Conservation (phyloP, 2,329 filamentous ascomycete genomes). For the Byssothecium circinans region DNA sequence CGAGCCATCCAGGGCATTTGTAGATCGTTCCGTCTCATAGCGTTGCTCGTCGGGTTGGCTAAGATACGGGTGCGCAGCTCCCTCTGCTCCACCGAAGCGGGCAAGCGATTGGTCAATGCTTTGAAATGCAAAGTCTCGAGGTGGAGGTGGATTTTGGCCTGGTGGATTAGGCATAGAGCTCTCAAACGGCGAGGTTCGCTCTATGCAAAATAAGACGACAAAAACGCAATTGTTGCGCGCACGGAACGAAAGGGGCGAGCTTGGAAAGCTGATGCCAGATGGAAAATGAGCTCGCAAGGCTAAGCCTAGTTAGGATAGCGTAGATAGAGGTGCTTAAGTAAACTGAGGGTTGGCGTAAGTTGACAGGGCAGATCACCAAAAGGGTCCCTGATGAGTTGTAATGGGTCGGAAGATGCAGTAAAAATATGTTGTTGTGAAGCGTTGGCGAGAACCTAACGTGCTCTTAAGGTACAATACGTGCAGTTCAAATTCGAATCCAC, state of each 20-base stretch:
- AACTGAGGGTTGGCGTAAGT: no score
- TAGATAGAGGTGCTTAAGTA: no score
- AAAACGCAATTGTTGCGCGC: constrained; percentile 7
- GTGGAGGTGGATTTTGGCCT: constrained; percentile 20
- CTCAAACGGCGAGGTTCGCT: constrained; percentile 12
- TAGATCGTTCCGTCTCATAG: constrained; percentile 29
- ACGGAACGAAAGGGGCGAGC: constrained; percentile 1
- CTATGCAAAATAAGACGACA: constrained; percentile 16
- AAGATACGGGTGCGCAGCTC: constrained; percentile 20
- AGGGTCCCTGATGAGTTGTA: no score
- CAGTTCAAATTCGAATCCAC: no score
- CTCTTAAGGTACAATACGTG: no score
- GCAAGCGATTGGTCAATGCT: constrained; percentile 37
- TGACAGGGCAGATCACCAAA: no score
- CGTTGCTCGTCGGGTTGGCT: constrained; percentile 22
- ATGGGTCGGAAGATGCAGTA: no score
- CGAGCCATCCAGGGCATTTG: constrained; percentile 23
- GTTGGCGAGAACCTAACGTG: no score
- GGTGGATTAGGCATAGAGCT: constrained; percentile 37
- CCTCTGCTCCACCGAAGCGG: constrained; percentile 18
- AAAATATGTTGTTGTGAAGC: no score
- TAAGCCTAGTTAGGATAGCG: no score
- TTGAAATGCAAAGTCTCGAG: constrained; percentile 36
- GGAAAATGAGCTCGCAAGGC: constrained; percentile 2
- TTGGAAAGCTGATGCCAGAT: constrained; percentile 23